Conservation (phyloP, 176 grass and related monocot genomes). For the Puya raimondii region DNA sequence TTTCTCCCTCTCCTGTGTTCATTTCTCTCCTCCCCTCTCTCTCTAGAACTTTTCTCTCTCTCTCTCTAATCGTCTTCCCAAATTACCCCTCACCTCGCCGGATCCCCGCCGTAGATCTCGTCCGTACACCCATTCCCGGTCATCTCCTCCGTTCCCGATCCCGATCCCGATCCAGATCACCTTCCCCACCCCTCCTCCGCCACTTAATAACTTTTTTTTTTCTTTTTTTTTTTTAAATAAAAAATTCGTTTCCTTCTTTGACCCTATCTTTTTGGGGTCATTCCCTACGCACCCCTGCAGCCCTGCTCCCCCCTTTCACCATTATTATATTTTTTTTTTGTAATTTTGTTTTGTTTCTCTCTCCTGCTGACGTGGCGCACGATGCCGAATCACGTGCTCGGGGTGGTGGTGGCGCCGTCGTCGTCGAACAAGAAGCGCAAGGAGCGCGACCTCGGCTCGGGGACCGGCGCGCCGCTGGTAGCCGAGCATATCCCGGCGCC, state of each 20-base stretch:
- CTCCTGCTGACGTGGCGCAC: neutral
- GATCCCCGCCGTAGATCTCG: neutral
- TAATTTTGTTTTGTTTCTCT: neutral
- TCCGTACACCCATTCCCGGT: neutral
- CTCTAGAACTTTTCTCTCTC: neutral
- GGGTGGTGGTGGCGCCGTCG: neutral
- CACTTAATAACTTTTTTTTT: neutral
- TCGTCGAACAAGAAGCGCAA: constrained; percentile 2
- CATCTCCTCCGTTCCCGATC: neutral
- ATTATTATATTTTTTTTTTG: neutral
- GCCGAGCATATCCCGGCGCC: neutral
- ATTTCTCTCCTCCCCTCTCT: neutral
- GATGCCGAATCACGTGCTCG: constrained; percentile 6
- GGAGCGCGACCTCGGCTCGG: neutral
- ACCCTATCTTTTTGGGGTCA: too few relatives aligned
- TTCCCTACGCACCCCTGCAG: too few relatives aligned
- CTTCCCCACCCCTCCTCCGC: neutral
- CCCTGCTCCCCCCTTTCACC: neutral
- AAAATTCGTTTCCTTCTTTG: too few relatives aligned
- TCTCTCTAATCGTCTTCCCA: neutral
- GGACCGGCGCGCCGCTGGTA: too few relatives aligned
- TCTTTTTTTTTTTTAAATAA: too few relatives aligned
- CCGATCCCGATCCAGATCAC: neutral
- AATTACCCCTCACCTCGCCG: neutral
- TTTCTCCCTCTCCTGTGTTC: neutral